Evolutionary conservation across 2,329 filamentous ascomycete genomes (phyloP).

Genomic region (Fusarium sulawesiense): DNA sequence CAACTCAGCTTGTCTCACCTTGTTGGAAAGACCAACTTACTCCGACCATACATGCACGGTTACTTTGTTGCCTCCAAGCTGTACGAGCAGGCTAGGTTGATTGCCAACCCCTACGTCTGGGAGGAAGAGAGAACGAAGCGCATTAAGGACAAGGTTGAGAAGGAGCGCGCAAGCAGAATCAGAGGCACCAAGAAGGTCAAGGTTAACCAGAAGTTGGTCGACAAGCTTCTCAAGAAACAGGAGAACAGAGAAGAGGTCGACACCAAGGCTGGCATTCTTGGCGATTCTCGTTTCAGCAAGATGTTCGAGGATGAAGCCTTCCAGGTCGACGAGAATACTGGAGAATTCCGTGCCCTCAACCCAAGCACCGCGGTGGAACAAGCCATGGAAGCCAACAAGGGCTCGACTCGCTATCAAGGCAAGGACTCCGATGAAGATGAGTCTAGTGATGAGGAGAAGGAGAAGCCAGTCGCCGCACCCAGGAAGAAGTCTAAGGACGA

Average conservation of each 20-base stretch:
- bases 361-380: slow-evolving; percentile 75
- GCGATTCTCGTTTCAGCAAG: slow-evolving; percentile 86
- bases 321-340: slow-evolving; percentile 86
- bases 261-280: slow-evolving; percentile 74
- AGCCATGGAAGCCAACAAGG: slow-evolving; percentile 53
- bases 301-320: slow-evolving; percentile 96
- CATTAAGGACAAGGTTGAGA: slow-evolving; percentile 94
- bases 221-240: slow-evolving; percentile 76
- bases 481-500: slow-evolving; percentile 50
- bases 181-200: slow-evolving; percentile 97
- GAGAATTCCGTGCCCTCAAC: slow-evolving; percentile 89
- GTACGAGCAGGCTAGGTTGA: slow-evolving; percentile 93
- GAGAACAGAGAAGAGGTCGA: slow-evolving; percentile 70
- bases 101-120: slow-evolving; percentile 93
- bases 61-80: slow-evolving; percentile 96
- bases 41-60: slow-evolving; percentile 98
- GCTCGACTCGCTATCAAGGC: slow-evolving; percentile 52
- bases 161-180: slow-evolving; percentile 94
- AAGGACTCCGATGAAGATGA: slow-evolving; percentile 60
- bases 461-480: slow-evolving; percentile 37
- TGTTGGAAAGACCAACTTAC: slow-evolving; percentile 86
- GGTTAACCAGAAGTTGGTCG: slow-evolving; percentile 86
- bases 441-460: slow-evolving; percentile 56
- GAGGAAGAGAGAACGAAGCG: slow-evolving; percentile 92
- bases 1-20: slow-evolving; percentile 88